Evolutionary conservation across 2,329 filamentous ascomycete species (phyloP).

Genomic region (Trematosphaeria pertusa): DNA sequence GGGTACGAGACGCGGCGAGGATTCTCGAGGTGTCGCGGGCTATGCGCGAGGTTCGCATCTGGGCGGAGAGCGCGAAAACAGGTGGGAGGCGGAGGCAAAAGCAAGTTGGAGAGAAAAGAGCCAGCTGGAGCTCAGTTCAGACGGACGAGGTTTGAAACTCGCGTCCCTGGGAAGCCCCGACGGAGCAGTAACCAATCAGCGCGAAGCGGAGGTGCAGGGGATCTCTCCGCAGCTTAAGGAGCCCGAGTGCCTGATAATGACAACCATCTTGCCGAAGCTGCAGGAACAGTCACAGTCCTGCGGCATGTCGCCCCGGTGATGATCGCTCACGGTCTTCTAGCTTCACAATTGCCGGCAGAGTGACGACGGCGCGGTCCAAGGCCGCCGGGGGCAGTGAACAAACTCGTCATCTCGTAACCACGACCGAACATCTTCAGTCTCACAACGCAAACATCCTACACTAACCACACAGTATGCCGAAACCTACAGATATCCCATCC

Average conservation of each 20-base stretch:
- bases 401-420: constrained; percentile 4
- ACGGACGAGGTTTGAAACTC: constrained; percentile 17
- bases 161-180: background rate
- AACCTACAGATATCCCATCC: constrained; percentile 62
- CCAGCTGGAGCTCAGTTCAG: constrained; percentile 12
- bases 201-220: background rate
- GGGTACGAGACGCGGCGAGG: constrained; percentile 36
- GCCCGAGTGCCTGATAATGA: constrained; percentile 1
- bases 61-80: background rate
- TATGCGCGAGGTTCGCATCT: constrained; percentile 48
- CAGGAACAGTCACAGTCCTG: constrained; percentile 20
- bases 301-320: constrained; percentile 11
- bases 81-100: constrained; percentile 5
- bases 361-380: constrained; percentile 1
- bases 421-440: constrained; percentile 12
- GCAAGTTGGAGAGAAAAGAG: constrained; percentile 5
- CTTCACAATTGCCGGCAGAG: constrained; percentile 4
- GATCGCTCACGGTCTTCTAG: constrained; percentile 15
- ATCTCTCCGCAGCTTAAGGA: constrained; percentile 3
- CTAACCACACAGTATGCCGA: constrained; percentile 27
- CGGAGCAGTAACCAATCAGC: constrained; percentile 12
- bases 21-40: constrained; percentile 46
- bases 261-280: constrained; percentile 12
- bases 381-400: background rate
- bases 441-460: constrained; percentile 11